Conservation (phyloP, 2,329 filamentous ascomycete genomes). For the Epichloe sylvatica region DNA sequence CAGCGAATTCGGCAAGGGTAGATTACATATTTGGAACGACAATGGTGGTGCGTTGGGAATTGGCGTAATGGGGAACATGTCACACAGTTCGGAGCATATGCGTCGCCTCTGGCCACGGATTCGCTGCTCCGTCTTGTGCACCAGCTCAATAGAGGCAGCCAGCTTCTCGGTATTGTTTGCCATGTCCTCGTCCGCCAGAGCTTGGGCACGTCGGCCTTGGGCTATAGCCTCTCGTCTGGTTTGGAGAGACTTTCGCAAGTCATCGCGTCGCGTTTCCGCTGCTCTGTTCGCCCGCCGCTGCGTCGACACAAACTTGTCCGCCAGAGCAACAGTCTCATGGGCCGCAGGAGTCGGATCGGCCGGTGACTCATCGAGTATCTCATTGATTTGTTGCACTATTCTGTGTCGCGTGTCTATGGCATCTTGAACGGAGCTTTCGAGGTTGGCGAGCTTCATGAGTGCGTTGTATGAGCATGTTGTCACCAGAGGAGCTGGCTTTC, state of each 20-base stretch:
- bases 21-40: constrained; percentile 67
- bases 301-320: constrained; percentile 40
- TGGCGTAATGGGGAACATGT: constrained; percentile 70
- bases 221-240: constrained; percentile 54
- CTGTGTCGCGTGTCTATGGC: constrained; percentile 62
- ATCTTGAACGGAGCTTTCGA: constrained; percentile 86
- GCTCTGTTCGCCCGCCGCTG: constrained; percentile 54
- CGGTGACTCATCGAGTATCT: constrained; percentile 30
- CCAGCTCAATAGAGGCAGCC: constrained; percentile 36
- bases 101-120: constrained; percentile 78
- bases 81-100: constrained; percentile 68
- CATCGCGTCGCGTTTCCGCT: constrained; percentile 48
- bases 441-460: constrained; percentile 73
- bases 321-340: constrained; percentile 33
- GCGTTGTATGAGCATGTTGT: constrained; percentile 73
- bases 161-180: constrained; percentile 47
- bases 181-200: constrained; percentile 45
- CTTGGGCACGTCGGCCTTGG: constrained; percentile 45
- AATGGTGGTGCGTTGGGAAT: constrained; percentile 43
- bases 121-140: constrained; percentile 45
- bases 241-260: constrained; percentile 52
- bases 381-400: constrained; percentile 66
- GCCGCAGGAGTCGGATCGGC: constrained; percentile 32
- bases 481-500: constrained; percentile 36
- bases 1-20: constrained; percentile 66